phyloP scores from a whole-genome alignment of 176 grass and related monocot species.

The Aegilops umbellulata region DNA sequence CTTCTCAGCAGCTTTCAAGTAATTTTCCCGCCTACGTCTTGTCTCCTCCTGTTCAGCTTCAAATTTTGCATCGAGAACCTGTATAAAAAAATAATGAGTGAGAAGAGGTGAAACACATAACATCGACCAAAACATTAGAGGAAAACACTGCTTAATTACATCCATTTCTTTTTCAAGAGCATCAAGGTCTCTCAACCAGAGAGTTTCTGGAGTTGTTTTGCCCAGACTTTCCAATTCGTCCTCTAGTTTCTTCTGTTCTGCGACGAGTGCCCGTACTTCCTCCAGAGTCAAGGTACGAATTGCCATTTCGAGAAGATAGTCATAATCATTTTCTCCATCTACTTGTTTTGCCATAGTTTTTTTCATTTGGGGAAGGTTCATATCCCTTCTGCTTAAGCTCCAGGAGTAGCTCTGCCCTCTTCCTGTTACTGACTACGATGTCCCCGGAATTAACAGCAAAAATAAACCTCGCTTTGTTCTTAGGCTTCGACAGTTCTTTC shows the following conservation, averaged over 20 bases:
- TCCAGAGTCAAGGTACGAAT: constrained; percentile 79
- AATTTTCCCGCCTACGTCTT: no score
- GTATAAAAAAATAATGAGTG: neutral
- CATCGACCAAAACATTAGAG: neutral
- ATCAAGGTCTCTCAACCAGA: constrained; percentile 86
- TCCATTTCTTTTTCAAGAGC: constrained; percentile 71
- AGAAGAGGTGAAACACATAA: neutral
- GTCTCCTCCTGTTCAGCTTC: constrained; percentile 6
- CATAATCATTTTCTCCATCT: constrained; percentile 62
- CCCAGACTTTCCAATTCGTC: constrained; percentile 45
- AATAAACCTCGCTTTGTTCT: constrained; percentile 76
- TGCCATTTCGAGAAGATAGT: constrained; percentile 72
- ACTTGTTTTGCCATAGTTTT: no score
- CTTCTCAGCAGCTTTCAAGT: neutral
- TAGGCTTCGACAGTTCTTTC: constrained; percentile 53
- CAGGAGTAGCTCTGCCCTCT: constrained; percentile 67
- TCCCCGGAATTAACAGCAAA: constrained; percentile 50
- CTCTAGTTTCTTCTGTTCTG: constrained; percentile 44
- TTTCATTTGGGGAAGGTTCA: neutral
- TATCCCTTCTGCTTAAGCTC: constrained; percentile 65
- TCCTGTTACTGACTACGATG: constrained; percentile 59
- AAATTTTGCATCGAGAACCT: constrained; percentile 51
- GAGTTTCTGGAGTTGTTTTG: constrained; percentile 32
- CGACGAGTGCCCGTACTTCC: constrained; percentile 51
- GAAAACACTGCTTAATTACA: constrained; percentile 40